Base-by-base conservation (phyloP, 352 stramenopile species). In the Phytophthora syringae region DNA sequence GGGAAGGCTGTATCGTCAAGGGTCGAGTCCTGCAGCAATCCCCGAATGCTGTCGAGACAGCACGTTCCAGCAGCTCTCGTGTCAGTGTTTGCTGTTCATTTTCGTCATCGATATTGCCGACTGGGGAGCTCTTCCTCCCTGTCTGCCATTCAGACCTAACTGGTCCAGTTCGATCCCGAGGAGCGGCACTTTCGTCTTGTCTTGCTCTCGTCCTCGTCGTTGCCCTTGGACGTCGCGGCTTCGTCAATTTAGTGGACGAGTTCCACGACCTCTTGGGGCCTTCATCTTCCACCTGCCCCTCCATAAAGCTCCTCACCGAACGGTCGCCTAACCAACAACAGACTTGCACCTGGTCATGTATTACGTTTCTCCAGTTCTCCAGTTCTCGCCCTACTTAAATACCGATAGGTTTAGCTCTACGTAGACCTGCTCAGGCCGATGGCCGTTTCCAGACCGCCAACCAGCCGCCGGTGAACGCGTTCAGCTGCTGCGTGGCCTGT, bases 391-490 rank as follows among this genome's bases (percentile, higher is more conserved):
- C 30, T 68, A 72, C n/a, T n/a, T n/a, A n/a, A n/a, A n/a, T n/a
- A n/a, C n/a, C n/a, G n/a, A n/a, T n/a, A n/a, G n/a, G n/a, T n/a
- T n/a, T n/a, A n/a, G n/a, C 27, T 32, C 37, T 10, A 7, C 43
- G 27, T 27, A n/a, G 15, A 16, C 40, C 25, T 32, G 21, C 36
- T 63, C 45, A 72, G 40, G 40, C 9, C 21, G 70, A 74, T 24
- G 72, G 59, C 11, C 82, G 82, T 67, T 87, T 88, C 84, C 84
- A 93, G 24, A 91, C 84, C 2, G 82, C 76, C 55, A 93, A 56
- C 84, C 84, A 93, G 22, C 79, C 77, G 42, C 82, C 72, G 9
- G 84, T 91, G 67, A 91, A 89, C 30, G 82, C 70, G 52, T 93
- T 93, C 27, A 93, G 64, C 73, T 91, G 84, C 57, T 88, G 80